phyloP scores from a whole-genome alignment of 2,329 filamentous ascomycete genomes.

The Hypoxylon sp. region DNA sequence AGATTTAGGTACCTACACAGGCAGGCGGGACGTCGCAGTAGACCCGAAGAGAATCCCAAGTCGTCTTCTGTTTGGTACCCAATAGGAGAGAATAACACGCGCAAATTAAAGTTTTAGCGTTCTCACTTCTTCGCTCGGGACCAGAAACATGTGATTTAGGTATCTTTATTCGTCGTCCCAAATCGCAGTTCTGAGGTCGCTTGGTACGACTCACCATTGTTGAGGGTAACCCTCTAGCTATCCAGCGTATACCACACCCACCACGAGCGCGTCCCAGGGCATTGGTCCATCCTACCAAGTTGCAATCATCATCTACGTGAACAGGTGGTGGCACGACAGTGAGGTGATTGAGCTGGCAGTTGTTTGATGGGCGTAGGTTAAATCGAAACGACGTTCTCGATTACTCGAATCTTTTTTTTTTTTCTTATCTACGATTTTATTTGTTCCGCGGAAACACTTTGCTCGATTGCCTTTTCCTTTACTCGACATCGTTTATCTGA shows the following conservation, averaged over 20 bases:
- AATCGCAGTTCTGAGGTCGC: neutral
- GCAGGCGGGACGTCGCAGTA: neutral
- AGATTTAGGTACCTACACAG: constrained; percentile 1
- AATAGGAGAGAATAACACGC: constrained; percentile 5
- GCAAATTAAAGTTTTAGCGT: constrained; percentile 8
- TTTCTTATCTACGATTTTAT: constrained; percentile 16
- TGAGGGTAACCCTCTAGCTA: constrained; percentile 17
- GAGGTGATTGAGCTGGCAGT: no score
- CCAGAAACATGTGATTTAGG: constrained; percentile 29
- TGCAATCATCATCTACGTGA: neutral
- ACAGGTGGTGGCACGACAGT: constrained; percentile 14
- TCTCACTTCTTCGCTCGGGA: constrained; percentile 12
- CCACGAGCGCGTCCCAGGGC: neutral
- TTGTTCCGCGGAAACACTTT: constrained; percentile 15
- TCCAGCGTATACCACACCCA: constrained; percentile 11
- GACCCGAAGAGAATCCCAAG: constrained; percentile 1
- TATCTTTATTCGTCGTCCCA: constrained; percentile 13
- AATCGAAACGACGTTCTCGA: no score
- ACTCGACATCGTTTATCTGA: constrained; percentile 1
- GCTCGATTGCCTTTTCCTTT: constrained; percentile 5
- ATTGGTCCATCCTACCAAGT: constrained; percentile 16
- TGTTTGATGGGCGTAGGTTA: no score
- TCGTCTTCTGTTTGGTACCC: constrained; percentile 6
- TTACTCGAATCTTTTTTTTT: no score
- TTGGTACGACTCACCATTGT: constrained; percentile 6